Evolutionary conservation across 495 filamentous ascomycete species (phyloP), one percentile per base, ranked within the genome.

Genomic region (Diplogelasinospora grovesii): DNA sequence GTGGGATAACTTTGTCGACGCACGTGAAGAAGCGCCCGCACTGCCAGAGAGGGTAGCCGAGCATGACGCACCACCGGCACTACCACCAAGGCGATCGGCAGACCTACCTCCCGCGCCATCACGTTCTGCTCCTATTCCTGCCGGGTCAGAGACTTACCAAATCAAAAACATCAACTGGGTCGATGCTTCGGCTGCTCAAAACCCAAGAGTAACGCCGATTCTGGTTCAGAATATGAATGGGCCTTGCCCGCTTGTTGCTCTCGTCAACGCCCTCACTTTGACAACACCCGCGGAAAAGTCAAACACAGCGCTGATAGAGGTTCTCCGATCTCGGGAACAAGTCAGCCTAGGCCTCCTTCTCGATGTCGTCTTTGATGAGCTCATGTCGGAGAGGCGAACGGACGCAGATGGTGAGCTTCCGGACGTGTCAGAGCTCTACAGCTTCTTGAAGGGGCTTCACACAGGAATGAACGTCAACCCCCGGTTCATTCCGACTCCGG

Each of bases 381-480:
- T 96, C 21, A 90, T 88, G 64, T 87, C 85, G 16, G 65, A 58
- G 56, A 67, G 53, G 37, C 70, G 60, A 40, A 70, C 54, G 19
- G 52, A 63, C 22, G 38, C 66, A 22, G 59, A 69, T 18, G 59
- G 54, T 5, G 46, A 50, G 11, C 69, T 96, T 28, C 89, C 90
- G 1, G 92, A 98, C 52, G 82, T 98, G 37, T 70, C 79, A 27
- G 89, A 93, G 29, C 70, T 98, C 1, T 90, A 93, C 55, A 65
- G 72, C 13, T 97, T 98, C 56, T 71, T 98, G 7, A 75, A 89
- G 20, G 86, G 85, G 30, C 69, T 98, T 3, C 88, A 96, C 56
- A 96, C 89, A 1, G 92, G 92, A 25, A 94, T 98, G 89, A 97
- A 97, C 53, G 92, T 96, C 31, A 97, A 98, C 52, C 92, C 92